Base-by-base conservation (phyloP, 1,139 yeast genomes). In the Meyerozyma guilliermondii region DNA sequence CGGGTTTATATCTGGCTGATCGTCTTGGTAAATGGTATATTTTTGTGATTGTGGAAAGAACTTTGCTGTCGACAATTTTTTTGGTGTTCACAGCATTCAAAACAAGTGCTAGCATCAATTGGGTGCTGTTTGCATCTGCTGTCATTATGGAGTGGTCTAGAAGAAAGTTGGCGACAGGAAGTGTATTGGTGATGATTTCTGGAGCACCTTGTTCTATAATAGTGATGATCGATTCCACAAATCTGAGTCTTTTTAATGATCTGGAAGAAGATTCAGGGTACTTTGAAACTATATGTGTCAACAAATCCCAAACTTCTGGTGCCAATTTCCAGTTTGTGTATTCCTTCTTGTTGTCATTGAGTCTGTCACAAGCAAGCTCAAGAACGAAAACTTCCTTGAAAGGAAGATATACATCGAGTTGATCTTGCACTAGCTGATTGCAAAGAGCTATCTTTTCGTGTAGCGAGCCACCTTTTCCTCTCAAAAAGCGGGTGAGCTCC, bases 331-430 rank as follows among this genome's bases (percentile, higher is more conserved):
- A 81, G 5, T 55, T 48, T 3, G 58, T 52, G 43, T 67, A 68
- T 47, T 44, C 63, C 56, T 43, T 57, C 46, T 55, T 52, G 20
- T 58, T 52, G 45, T 81, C 87, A 45, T 75, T 74, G 50, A 87
- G 60, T 50, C 91, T 70, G 53, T 87, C 94, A 47, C 81, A 68
- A 3, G 85, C 51, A 51, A 89, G 71, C 42, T 85, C 91, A 34
- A 85, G 65, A 3, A 87, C 62, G 44, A 88, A 87, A 0, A 63
- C 54, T 11, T 75, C 71, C 42, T 68, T 70, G 45, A 82, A 77
- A 3, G 96, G 96, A 10, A 88, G 73, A 46, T 72, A 73, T 0
- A 80, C 66, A 1, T 66, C 53, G 13, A 68, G 53, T 9, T 64
- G 46, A 6, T 66, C 69, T 10, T 66, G 61, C 1, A 80, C 50